Evolutionary conservation across 345 rosid species (phyloP), one percentile per base, ranked within the genome.

Genomic region (Heritiera fomes): DNA sequence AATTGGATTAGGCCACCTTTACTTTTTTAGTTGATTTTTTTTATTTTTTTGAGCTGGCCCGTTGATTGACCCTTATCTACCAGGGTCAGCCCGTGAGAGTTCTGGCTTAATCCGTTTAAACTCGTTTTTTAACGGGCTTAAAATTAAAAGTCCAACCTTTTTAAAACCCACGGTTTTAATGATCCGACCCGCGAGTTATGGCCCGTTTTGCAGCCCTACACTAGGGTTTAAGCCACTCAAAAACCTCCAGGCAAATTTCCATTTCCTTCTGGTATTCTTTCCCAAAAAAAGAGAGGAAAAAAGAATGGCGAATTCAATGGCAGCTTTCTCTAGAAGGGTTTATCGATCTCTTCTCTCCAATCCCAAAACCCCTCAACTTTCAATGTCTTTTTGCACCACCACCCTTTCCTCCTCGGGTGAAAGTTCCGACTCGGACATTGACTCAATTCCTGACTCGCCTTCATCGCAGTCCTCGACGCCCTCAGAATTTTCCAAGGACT

Each of bases 291-390:
- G 10, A 55, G 68, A 23, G 68, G 12, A 59, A 61, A 34, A 34
- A 34, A 34, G 9, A 74, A 85, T 86, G 89, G 83, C 91, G 66
- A 88, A 77, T 73, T 85, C 87, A 41, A 81, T 91, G 84, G 87
- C 93, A 20, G 77, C 74, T 61, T 80, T 93, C 49, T 83, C 94
- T 8, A 82, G 92, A 76, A 89, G 89, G n/a, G 86, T 90, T 49
- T 80, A 28, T 65, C 85, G 86, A 47, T 85, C 85, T 58, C 82
- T 90, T 67, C 87, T 94, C 65, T 82, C 87, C 2, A 89, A 64
- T 69, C 76, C 86, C 52, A 84, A 79, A 71, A 5, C 76, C 18
- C 41, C 84, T 78, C 83, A 38, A 58, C 17, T 84, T 78, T 79
- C 92, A 45, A 47, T 40, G 87, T 79, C 90, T 45, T 90, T 91